phyloP scores from a whole-genome alignment of 495 filamentous ascomycete genomes.

The Talaromyces nanjingensis region DNA sequence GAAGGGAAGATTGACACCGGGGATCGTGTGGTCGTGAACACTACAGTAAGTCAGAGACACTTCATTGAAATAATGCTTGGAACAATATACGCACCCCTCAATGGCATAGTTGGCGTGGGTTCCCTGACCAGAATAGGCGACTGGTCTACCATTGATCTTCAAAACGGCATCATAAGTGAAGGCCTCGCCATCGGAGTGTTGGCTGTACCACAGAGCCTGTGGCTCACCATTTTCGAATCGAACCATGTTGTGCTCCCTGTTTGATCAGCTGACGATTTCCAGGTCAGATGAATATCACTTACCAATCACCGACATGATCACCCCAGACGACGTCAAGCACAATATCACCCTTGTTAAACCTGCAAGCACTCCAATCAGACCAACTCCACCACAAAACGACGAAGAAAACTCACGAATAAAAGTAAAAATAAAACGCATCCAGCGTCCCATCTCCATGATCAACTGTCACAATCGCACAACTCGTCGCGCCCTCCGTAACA shows the following conservation, averaged over 20 bases:
- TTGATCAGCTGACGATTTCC: not conserved
- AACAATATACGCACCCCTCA: slow-evolving; percentile 26
- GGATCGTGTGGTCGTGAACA: slow-evolving; percentile 53
- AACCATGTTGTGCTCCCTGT: slow-evolving; percentile 60
- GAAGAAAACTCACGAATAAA: slow-evolving; percentile 45
- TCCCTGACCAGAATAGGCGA: slow-evolving; percentile 48
- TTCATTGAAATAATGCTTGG: not conserved
- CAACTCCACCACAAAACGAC: not conserved
- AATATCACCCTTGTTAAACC: slow-evolving; percentile 44
- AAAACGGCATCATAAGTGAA: slow-evolving; percentile 51
- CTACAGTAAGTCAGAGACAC: slow-evolving; percentile 13
- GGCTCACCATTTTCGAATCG: slow-evolving; percentile 55
- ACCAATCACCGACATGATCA: slow-evolving; percentile 61
- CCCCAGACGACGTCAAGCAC: slow-evolving; percentile 48
- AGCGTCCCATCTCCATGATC: slow-evolving; percentile 47
- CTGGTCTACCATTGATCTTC: slow-evolving; percentile 44
- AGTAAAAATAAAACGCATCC: slow-evolving; percentile 66
- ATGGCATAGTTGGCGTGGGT: slow-evolving; percentile 55
- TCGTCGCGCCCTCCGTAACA: slow-evolving; percentile 37
- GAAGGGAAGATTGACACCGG: slow-evolving; percentile 56
- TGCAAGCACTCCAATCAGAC: slow-evolving; percentile 8
- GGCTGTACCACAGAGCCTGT: slow-evolving; percentile 54
- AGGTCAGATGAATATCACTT: slow-evolving; percentile 1
- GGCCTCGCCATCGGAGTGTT: slow-evolving; percentile 56
- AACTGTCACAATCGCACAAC: slow-evolving; percentile 46